Evolutionary conservation across 2,329 filamentous ascomycete species (phyloP), one percentile per base, ranked within the genome.

Genomic region (Botrytis fragariae): DNA sequence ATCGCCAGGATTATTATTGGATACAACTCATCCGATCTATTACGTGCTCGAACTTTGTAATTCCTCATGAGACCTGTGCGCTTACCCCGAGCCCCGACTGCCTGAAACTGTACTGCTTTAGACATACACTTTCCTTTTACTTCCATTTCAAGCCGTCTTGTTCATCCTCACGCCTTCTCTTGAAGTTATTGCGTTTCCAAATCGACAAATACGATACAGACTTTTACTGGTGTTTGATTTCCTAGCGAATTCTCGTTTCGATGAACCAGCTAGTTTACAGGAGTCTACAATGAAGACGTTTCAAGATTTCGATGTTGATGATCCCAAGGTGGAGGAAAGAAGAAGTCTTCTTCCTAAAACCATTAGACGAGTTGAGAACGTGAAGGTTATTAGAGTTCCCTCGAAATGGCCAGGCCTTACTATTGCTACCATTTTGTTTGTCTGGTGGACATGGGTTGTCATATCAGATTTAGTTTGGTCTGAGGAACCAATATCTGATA

Each of bases 371-470:
- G 20, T 57, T 22, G 42, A n/a, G 35, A 63, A 22, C 32, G n/a
- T 42, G 5, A 73, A 44, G 42, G 42, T 70, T 48, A 51, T 35
- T 20, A 54, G 37, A 22, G 37, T 44, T 42, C 54, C 32, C 69
- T n/a, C 39, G 20, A 42, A 35, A 35, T 73, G 63, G 71, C 71
- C 64, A 25, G 63, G 73, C 18, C 37, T 70, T 54, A 60, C 65
- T 25, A 39, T 73, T 68, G 72, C 67, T 32, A 32, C 51, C 48
- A 29, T 73, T 44, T 42, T 73, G 35, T 71, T 74, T 39, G 37
- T 62, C 37, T 74, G 73, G 71, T 73, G 72, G 71, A 71, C 72
- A 6, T 73, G 57, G 59, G 48, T 44, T n/a, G 37, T 73, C 12
- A 18, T 74, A 60, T 48, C 48, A 32, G 67, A 71, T 44, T 74